These are phyloP conservation scores for Lactifluus volemus DNA, from an alignment of 768 basidiomycete species.

Conservation along the genomic window DNA sequence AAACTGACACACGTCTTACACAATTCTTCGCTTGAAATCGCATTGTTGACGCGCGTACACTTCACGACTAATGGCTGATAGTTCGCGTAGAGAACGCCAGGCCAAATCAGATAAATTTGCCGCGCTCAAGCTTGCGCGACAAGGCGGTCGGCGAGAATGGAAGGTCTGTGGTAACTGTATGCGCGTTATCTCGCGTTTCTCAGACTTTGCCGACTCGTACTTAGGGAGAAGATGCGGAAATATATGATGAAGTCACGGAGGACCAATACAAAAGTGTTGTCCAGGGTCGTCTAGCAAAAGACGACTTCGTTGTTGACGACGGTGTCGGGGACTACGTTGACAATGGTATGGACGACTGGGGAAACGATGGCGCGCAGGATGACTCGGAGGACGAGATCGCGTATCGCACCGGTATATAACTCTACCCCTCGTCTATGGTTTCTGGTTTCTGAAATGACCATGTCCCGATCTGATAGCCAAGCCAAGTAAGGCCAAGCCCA, in stretches of 20 bases:
- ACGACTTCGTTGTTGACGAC: slow-evolving; percentile 96
- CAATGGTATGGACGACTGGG: slow-evolving; percentile 96
- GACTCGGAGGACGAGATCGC: slow-evolving; percentile 30
- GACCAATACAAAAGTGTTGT: slow-evolving; percentile 86
- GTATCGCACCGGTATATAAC: slow-evolving; percentile 23
- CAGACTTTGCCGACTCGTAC: neutral
- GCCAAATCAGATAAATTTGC: slow-evolving; percentile 40
- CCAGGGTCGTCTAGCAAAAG: slow-evolving; percentile 64
- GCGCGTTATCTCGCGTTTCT: slow-evolving; percentile 3
- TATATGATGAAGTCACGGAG: slow-evolving; percentile 89
- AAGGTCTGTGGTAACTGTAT: slow-evolving; percentile 28
- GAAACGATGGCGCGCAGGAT: slow-evolving; percentile 45
- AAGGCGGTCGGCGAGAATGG: slow-evolving; percentile 42
- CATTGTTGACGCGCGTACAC: neutral
- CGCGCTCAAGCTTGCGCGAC: slow-evolving; percentile 44
- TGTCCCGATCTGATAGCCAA: slow-evolving; percentile 28
- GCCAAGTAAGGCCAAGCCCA: slow-evolving; percentile 35
- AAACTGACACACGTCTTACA: neutral
- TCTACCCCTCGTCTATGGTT: neutral
- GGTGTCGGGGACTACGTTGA: slow-evolving; percentile 87
- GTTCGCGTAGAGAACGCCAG: slow-evolving; percentile 23
- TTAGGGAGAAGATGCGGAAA: slow-evolving; percentile 48
- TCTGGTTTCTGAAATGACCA: slow-evolving; percentile 9
- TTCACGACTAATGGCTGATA: slow-evolving; percentile 24
- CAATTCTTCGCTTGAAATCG: too few relatives aligned